Evolutionary conservation across 805 yeast species (phyloP), one percentile per base, ranked within the genome.

Genomic region (Saccharomycopsis microspora): DNA sequence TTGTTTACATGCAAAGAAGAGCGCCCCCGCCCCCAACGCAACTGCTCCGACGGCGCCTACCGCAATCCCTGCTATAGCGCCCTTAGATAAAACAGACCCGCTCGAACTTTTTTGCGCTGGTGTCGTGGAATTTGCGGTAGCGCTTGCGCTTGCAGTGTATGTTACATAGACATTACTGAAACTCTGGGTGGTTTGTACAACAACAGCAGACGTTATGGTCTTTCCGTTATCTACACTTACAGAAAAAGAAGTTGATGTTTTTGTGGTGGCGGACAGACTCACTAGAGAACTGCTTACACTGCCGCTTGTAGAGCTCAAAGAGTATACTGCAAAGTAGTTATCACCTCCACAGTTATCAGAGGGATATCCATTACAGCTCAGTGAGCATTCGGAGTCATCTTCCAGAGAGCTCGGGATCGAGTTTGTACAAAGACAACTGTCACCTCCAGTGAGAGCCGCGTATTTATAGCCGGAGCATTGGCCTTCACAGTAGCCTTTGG

Each of bases 381-480:
- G 7, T 3, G 11, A 27, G 27, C 41, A 38, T 19, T 38, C 7
- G 7, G 7, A 8, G n/a, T 38, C 41, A n/a, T 6, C 7, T 8
- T 19, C 41, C 19, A 19, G 7, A 38, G 11, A 8, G 7, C n/a
- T 29, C 7, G 41, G 41, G 7, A 6, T 29, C 11, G 7, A 6
- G 27, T 38, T 38, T 8, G n/a, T 8, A 3, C 41, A 38, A 38
- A 38, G 8, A 38, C 41, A 38, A 38, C 27, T 19, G 7, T 6
- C 7, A 38, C n/a, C 41, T 19, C 10, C 37, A 34, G n/a, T 10
- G 37, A 34, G 19, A 34, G 72, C 75, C 43, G 68, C 60, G 49
- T 65, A 70, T 3, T 69, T 62, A 48, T 64, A 66, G 34, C 53
- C 55, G 5, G 59, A 42, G 52, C 75, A 70, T n/a, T 49, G 41